phyloP scores from a whole-genome alignment of 768 basidiomycete genomes.

The Imleria badia region DNA sequence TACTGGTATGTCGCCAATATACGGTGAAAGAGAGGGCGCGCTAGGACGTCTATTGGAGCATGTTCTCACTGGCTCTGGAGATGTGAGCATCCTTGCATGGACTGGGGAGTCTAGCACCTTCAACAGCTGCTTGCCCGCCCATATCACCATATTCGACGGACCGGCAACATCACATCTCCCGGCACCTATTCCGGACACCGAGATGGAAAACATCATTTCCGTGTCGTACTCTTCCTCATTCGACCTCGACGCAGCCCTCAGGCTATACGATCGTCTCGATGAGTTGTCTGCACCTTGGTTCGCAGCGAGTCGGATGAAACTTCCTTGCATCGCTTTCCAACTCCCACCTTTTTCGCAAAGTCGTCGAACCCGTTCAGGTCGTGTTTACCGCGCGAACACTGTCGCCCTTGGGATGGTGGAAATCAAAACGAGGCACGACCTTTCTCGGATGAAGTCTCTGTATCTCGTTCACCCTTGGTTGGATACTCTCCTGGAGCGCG shows the following conservation, averaged over 20 bases:
- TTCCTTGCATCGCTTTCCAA: no score
- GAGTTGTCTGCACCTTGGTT: neutral
- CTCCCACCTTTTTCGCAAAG: no score
- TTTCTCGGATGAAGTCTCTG: no score
- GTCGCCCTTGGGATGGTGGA: no score
- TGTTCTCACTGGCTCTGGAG: neutral
- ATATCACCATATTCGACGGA: neutral
- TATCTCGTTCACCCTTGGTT: no score
- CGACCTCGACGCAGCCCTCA: neutral
- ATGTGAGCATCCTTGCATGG: neutral
- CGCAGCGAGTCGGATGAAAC: no score
- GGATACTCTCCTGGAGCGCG: no score
- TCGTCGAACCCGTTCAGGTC: no score
- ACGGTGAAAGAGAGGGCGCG: neutral
- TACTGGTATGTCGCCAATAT: neutral
- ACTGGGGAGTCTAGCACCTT: neutral
- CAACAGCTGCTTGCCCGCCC: neutral
- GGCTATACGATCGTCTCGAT: neutral
- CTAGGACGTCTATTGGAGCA: neutral
- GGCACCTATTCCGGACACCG: neutral
- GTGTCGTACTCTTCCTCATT: neutral
- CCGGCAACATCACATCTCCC: neutral
- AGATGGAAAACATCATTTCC: neutral
- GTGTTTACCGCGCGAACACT: no score
- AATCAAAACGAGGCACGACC: no score